Evolutionary conservation across 129 eudicot genomes (phyloP).

Genomic region (Escallonia rubra): DNA sequence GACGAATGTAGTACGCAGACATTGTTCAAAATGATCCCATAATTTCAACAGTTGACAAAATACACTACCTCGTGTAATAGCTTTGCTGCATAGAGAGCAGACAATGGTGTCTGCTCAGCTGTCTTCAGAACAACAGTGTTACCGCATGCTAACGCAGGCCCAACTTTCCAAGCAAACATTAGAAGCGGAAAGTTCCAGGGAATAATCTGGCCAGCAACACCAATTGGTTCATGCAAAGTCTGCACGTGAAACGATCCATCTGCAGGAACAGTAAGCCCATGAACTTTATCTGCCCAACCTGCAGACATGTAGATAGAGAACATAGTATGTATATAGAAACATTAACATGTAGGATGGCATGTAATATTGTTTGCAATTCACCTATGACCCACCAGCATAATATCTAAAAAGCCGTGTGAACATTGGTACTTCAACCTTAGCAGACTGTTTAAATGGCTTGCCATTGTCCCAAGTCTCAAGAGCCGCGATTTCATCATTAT

Average conservation of each 20-base stretch:
- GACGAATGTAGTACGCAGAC: neutral
- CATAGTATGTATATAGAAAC: too few species aligned
- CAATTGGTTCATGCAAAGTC: slow-evolving; percentile 71
- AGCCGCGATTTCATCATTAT: slow-evolving; percentile 63
- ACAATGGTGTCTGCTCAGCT: slow-evolving; percentile 70
- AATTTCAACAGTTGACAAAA: neutral
- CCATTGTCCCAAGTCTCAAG: slow-evolving; percentile 77
- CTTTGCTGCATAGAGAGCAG: slow-evolving; percentile 55
- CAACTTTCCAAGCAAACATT: slow-evolving; percentile 73
- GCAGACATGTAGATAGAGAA: neutral
- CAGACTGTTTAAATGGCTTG: slow-evolving; percentile 51
- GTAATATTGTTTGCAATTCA: neutral
- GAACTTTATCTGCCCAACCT: slow-evolving; percentile 81
- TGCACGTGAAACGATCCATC: slow-evolving; percentile 64
- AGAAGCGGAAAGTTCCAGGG: slow-evolving; percentile 82
- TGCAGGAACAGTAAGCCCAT: slow-evolving; percentile 63
- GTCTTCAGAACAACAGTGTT: slow-evolving; percentile 68
- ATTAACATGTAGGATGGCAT: neutral
- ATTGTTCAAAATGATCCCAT: neutral
- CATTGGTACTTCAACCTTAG: slow-evolving; percentile 50
- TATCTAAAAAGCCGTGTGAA: slow-evolving; percentile 45
- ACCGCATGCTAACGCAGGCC: slow-evolving; percentile 69
- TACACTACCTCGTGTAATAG: slow-evolving; percentile 54
- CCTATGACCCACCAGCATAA: slow-evolving; percentile 48
- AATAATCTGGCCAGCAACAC: slow-evolving; percentile 73